A percentile compares a stretch with the other conserved stretches of the same genome.
Evolutionary conservation across 768 basidiomycete species (phyloP).

Genomic region (Auricularia sp.): DNA sequence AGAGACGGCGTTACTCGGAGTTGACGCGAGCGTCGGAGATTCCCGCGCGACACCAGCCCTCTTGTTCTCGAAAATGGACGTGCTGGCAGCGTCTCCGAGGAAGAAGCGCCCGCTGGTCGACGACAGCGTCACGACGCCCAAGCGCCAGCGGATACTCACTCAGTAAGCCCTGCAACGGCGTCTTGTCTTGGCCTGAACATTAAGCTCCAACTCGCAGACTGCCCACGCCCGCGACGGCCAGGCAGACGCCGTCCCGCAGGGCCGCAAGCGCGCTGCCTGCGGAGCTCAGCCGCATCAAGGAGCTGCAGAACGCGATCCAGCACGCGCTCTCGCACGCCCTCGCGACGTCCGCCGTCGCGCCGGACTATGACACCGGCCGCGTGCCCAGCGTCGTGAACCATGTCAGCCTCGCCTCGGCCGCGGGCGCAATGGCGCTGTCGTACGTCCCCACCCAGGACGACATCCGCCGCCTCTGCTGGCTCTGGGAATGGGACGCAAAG

Average conservation of each 20-base stretch:
- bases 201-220: conserved; percentile 28
- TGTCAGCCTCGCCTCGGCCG: conserved; percentile 37
- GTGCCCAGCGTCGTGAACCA: conserved; percentile 74
- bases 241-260: conserved; percentile 26
- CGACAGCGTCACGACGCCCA: conserved; percentile 51
- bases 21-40: too few relatives aligned
- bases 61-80: background rate
- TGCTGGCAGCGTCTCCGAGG: conserved; percentile 35
- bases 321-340: conserved; percentile 79
- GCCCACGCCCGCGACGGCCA: conserved; percentile 42
- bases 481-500: conserved; percentile 79
- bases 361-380: conserved; percentile 62
- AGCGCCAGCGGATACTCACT: conserved; percentile 36
- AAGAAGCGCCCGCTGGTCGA: conserved; percentile 59
- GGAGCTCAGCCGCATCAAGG: conserved; percentile 51
- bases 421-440: conserved; percentile 56
- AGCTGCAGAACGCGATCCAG: conserved; percentile 55
- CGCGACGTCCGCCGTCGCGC: conserved; percentile 72
- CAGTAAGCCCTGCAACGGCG: conserved; percentile 27
- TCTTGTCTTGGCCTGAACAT: conserved; percentile 7
- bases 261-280: conserved; percentile 32
- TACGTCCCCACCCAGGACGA: conserved; percentile 60
- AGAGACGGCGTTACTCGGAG: too few relatives aligned
- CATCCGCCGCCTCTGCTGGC: conserved; percentile 68
- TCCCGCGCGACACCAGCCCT: too few relatives aligned